Evolutionary conservation across 2,329 filamentous ascomycete species (phyloP).

Genomic region (Pseudogymnoascus sp.): DNA sequence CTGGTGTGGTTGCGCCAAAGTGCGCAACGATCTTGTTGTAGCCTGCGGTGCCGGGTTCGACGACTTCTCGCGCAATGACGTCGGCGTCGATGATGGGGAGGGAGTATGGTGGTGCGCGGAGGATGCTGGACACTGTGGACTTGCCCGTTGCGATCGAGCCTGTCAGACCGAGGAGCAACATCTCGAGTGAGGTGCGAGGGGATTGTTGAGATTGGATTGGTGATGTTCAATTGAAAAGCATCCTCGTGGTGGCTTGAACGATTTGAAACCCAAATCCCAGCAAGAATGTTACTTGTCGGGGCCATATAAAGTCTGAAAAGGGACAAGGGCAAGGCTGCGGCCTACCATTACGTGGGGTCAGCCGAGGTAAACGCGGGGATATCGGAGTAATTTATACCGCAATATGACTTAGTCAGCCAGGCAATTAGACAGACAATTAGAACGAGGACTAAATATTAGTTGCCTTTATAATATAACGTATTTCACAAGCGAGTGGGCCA

Average conservation of each 20-base stretch:
- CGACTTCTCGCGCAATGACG: conserved; percentile 82
- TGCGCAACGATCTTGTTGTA: conserved; percentile 76
- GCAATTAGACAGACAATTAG: background rate
- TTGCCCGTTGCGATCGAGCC: conserved; percentile 98
- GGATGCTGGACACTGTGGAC: conserved; percentile 83
- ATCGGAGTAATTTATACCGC: background rate
- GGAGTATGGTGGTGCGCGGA: conserved; percentile 71
- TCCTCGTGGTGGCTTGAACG: background rate
- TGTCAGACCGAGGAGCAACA: conserved; percentile 93
- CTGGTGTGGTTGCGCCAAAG: conserved; percentile 76
- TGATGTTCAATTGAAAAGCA: background rate
- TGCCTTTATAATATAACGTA: no score
- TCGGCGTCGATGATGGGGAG: conserved; percentile 93
- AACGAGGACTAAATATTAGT: no score
- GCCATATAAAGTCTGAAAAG: background rate
- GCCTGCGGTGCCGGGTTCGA: conserved; percentile 80
- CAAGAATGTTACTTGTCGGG: background rate
- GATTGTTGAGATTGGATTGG: background rate
- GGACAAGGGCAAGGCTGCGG: background rate
- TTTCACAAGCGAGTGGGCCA: no score
- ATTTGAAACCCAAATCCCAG: background rate
- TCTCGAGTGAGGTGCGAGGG: conserved; percentile 32
- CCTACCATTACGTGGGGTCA: background rate
- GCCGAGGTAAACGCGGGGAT: background rate
- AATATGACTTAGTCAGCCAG: background rate